Evolutionary conservation across 345 rosid genomes (phyloP).

Genomic region (Salix exigua): DNA sequence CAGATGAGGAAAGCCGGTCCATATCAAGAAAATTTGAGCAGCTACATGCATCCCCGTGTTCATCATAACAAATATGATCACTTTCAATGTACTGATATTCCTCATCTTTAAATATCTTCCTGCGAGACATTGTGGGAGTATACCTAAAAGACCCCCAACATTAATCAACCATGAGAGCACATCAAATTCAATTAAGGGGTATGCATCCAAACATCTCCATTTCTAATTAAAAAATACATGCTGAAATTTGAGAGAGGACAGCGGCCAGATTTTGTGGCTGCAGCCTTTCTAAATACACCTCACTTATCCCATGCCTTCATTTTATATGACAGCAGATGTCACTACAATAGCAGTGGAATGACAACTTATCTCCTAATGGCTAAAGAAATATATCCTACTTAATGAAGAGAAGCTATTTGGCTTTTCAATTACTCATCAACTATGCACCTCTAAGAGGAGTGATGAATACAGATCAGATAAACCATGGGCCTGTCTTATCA

Average conservation of each 20-base stretch:
- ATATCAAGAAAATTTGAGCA: conserved; percentile 63
- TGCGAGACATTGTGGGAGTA: conserved; percentile 30
- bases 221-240: neutral
- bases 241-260: neutral
- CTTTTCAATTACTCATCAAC: neutral
- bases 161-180: conserved; percentile 5
- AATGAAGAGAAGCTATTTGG: neutral
- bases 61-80: conserved; percentile 44
- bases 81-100: conserved; percentile 41
- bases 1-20: conserved; percentile 94
- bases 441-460: neutral
- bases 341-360: neutral
- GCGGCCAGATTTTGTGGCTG: neutral
- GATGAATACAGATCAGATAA: neutral
- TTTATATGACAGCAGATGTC: neutral
- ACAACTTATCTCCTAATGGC: neutral
- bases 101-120: conserved; percentile 37
- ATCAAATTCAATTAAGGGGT: neutral
- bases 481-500: neutral
- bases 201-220: neutral
- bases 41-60: conserved; percentile 52
- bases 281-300: neutral
- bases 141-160: conserved; percentile 34
- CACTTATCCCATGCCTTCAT: neutral
- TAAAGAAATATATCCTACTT: neutral